Evolutionary conservation across 345 rosid species (phyloP).

Genomic region (Cochlearia excelsa): DNA sequence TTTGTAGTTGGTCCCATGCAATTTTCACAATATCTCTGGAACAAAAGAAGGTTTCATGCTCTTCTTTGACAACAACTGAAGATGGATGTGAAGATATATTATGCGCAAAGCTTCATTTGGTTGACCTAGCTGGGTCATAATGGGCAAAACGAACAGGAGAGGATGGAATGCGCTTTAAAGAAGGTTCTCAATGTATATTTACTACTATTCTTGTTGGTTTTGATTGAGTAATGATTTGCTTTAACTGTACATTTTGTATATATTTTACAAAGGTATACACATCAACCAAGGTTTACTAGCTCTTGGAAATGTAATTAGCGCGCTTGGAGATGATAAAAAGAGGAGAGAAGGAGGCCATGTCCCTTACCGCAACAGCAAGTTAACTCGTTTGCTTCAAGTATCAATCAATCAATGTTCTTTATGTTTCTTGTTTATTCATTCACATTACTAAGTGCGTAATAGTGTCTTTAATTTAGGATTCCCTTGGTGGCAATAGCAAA

Average conservation of each 20-base stretch:
- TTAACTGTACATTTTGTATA: constrained; percentile 1
- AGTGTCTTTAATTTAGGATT: constrained; percentile 56
- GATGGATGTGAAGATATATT: constrained; percentile 73
- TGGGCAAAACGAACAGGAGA: constrained; percentile 97
- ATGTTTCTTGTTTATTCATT: not conserved
- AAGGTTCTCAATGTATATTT: constrained; percentile 46
- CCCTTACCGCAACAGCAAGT: constrained; percentile 98
- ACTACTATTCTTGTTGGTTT: constrained; percentile 9
- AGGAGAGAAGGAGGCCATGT: constrained; percentile 95
- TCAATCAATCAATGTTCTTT: constrained; percentile 1
- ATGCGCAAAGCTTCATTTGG: constrained; percentile 87
- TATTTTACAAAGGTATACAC: constrained; percentile 57
- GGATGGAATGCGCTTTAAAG: constrained; percentile 94
- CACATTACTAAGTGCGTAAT: not conserved
- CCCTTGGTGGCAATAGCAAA: constrained; percentile 97
- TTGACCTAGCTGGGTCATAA: constrained; percentile 95
- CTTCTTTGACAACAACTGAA: constrained; percentile 40
- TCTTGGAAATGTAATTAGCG: constrained; percentile 94
- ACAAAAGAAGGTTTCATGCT: constrained; percentile 64
- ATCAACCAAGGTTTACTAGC: constrained; percentile 94
- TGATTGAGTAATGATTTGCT: constrained; percentile 8
- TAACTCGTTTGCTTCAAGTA: constrained; percentile 96
- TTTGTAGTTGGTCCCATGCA: constrained; percentile 89
- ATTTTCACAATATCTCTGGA: constrained; percentile 90
- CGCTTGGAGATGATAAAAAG: constrained; percentile 91